Evolutionary conservation across 2,329 filamentous ascomycete species (phyloP).

Genomic region (Aspergillus ruber): DNA sequence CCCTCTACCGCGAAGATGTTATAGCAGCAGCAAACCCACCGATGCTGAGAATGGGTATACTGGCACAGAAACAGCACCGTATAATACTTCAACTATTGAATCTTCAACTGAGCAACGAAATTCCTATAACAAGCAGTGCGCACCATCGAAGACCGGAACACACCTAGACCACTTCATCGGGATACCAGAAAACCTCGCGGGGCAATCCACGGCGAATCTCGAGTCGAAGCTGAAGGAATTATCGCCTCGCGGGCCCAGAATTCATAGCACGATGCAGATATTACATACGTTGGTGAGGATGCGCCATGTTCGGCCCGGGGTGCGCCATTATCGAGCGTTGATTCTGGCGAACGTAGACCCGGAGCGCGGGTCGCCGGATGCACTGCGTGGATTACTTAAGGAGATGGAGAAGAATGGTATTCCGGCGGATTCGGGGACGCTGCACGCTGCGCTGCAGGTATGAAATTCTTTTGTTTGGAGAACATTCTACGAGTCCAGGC

Average conservation of each 20-base stretch:
- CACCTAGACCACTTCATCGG: constrained; percentile 4
- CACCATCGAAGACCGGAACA: background rate
- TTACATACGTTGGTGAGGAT: constrained; percentile 33
- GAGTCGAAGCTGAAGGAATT: constrained; percentile 25
- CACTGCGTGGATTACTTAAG: constrained; percentile 57
- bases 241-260: constrained; percentile 16
- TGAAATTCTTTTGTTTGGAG: too few relatives aligned
- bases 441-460: constrained; percentile 66
- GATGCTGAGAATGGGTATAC: background rate
- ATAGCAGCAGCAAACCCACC: constrained; percentile 1
- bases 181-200: constrained; percentile 13
- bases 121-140: background rate
- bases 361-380: constrained; percentile 58
- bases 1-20: constrained; percentile 13
- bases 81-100: constrained; percentile 5
- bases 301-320: constrained; percentile 29
- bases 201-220: constrained; percentile 14
- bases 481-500: too few relatives aligned
- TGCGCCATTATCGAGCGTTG: constrained; percentile 61
- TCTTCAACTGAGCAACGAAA: background rate
- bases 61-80: constrained; percentile 1
- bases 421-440: constrained; percentile 58
- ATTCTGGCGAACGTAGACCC: constrained; percentile 65
- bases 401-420: constrained; percentile 64
- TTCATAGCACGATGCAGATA: constrained; percentile 24